Percentiles rank a stretch among this genome's conserved stretches.
phyloP scores from a whole-genome alignment of 176 grass and related monocot genomes.

The Triticum monococcum region DNA sequence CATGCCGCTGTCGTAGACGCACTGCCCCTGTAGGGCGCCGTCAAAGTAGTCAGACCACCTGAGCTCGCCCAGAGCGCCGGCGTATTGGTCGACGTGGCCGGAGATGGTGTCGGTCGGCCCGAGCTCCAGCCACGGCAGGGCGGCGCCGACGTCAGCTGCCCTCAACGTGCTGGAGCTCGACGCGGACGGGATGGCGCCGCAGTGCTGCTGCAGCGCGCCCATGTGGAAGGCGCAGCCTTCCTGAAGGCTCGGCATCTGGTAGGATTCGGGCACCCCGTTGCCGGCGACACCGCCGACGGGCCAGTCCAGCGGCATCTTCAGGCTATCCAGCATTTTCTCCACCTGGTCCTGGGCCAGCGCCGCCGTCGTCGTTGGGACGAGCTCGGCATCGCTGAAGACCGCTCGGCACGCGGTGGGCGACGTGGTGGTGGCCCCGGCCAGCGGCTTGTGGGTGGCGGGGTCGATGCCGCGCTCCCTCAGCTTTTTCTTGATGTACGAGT shows the following conservation, averaged over 20 bases:
- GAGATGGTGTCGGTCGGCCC: conserved; percentile 3
- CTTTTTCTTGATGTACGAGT: conserved; percentile 79
- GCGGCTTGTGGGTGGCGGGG: conserved; percentile 64
- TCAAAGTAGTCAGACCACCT: conserved; percentile 63
- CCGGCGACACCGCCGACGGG: neutral
- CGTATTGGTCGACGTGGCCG: conserved; percentile 29
- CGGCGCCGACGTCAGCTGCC: neutral
- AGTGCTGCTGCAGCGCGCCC: conserved; percentile 35
- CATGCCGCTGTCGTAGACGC: conserved; percentile 39
- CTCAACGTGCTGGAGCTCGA: conserved; percentile 49
- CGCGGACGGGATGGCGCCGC: conserved; percentile 13
- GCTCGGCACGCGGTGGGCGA: neutral
- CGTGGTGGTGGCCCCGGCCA: neutral
- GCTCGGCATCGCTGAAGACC: conserved; percentile 31
- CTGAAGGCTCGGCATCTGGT: conserved; percentile 18
- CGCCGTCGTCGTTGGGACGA: conserved; percentile 8
- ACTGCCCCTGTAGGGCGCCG: conserved; percentile 35
- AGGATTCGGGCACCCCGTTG: neutral
- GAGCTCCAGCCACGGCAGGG: conserved; percentile 43
- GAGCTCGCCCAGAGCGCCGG: conserved; percentile 48
- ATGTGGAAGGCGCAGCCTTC: conserved; percentile 21
- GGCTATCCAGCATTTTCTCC: conserved; percentile 10
- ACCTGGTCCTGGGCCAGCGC: neutral
- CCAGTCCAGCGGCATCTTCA: conserved; percentile 35
- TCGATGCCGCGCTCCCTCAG: conserved; percentile 74